A percentile compares a stretch with the other conserved stretches of the same genome.
phyloP scores from a whole-genome alignment of 1,284 basidiomycete species.

The Pseudozyma sp. region DNA sequence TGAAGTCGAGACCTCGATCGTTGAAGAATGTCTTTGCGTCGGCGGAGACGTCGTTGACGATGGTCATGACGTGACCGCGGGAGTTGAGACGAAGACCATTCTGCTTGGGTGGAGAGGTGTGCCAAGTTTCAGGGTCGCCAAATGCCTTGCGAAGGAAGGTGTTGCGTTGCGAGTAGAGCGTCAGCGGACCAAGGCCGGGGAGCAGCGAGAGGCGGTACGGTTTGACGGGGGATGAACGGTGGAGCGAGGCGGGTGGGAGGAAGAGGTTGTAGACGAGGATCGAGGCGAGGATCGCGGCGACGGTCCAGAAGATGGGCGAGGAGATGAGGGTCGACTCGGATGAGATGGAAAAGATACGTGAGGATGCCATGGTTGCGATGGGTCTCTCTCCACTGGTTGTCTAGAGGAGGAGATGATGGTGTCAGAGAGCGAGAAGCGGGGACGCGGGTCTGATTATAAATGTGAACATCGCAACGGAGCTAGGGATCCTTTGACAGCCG shows the following conservation, averaged over 20 bases:
- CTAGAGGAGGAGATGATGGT: background rate
- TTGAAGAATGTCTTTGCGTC: conserved; percentile 54
- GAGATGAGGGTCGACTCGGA: conserved; percentile 25
- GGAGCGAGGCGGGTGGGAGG: conserved; percentile 23
- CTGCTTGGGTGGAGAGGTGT: conserved; percentile 23
- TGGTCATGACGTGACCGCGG: conserved; percentile 38
- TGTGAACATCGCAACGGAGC: too few relatives aligned
- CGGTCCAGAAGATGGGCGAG: conserved; percentile 41
- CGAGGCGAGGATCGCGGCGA: conserved; percentile 17
- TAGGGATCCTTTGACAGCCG: too few relatives aligned
- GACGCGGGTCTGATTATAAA: too few relatives aligned
- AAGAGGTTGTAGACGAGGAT: conserved; percentile 32
- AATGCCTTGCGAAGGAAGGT: conserved; percentile 41
- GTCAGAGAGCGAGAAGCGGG: background rate
- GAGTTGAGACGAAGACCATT: conserved; percentile 33
- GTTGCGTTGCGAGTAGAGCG: conserved; percentile 43
- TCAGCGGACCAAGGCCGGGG: conserved; percentile 35
- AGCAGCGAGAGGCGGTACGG: conserved; percentile 24
- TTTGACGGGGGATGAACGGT: conserved; percentile 25
- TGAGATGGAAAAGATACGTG: conserved; percentile 26
- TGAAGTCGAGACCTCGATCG: conserved; percentile 46
- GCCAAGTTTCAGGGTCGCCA: conserved; percentile 48
- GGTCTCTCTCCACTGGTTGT: background rate
- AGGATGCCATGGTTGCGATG: conserved; percentile 8
- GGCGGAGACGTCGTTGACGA: conserved; percentile 29